Conservation (phyloP, 2,329 filamentous ascomycete species). For the Talaromyces verruculosus region DNA sequence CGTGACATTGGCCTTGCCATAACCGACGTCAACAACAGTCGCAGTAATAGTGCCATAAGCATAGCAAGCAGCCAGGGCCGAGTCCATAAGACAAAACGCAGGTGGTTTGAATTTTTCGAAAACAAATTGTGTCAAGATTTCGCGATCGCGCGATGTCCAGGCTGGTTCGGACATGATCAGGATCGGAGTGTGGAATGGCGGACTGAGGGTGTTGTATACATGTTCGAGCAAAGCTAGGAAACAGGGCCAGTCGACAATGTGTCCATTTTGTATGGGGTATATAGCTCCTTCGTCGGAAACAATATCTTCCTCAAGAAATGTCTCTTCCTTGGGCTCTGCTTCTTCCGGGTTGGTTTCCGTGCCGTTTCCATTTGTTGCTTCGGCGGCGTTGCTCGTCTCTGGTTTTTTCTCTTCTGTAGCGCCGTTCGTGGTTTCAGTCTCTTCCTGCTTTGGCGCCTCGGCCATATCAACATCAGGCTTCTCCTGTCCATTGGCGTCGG, state of each 20-base stretch:
- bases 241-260: constrained; percentile 84
- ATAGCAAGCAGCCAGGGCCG: constrained; percentile 75
- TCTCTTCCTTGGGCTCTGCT: constrained; percentile 41
- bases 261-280: constrained; percentile 78
- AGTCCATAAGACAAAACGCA: constrained; percentile 85
- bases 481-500: constrained; percentile 16
- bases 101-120: constrained; percentile 98
- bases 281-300: constrained; percentile 85
- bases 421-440: constrained; percentile 2
- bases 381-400: constrained; percentile 9
- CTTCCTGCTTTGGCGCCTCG: constrained; percentile 34
- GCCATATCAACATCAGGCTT: constrained; percentile 49
- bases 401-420: neutral
- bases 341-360: constrained; percentile 23
- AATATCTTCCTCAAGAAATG: constrained; percentile 82
- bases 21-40: constrained; percentile 87
- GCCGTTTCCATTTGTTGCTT: neutral
- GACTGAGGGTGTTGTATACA: constrained; percentile 83
- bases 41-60: constrained; percentile 80
- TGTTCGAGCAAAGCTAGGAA: constrained; percentile 93
- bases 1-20: constrained; percentile 87
- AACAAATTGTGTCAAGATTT: constrained; percentile 86
- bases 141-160: constrained; percentile 85
- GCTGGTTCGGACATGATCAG: constrained; percentile 84
- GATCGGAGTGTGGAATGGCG: constrained; percentile 91